Evolutionary conservation across 2,329 filamentous ascomycete genomes (phyloP).

Genomic region (Colletotrichum sp.): DNA sequence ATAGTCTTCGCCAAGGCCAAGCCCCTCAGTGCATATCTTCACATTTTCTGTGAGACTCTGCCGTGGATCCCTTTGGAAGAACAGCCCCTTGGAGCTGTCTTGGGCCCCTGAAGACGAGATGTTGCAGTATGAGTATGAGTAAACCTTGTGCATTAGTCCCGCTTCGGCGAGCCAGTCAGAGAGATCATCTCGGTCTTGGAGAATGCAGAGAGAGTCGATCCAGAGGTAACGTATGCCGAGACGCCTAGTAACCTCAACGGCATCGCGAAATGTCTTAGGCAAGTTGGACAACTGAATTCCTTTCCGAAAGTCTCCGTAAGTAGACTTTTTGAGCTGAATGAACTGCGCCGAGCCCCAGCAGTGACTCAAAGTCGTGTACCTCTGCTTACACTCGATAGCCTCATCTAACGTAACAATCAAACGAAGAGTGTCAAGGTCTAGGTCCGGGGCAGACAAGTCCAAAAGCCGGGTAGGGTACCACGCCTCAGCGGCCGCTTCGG

Average conservation of each 20-base stretch:
- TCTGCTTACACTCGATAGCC: fast-evolving
- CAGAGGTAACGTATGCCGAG: conserved; percentile 7
- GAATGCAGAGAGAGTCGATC: conserved; percentile 21
- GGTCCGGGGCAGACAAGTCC: neutral
- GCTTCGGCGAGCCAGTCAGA: conserved; percentile 24
- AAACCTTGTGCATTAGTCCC: conserved; percentile 21
- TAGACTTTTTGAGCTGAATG: neutral
- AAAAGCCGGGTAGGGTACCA: neutral
- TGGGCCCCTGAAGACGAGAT: neutral
- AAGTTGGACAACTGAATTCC: neutral
- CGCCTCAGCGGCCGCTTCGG: neutral
- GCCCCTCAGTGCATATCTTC: neutral
- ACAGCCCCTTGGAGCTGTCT: conserved; percentile 9
- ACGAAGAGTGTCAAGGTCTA: neutral
- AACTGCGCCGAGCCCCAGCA: conserved; percentile 5
- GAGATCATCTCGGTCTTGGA: conserved; percentile 15
- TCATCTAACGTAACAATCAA: neutral
- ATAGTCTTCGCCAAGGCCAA: neutral
- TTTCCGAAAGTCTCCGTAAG: neutral
- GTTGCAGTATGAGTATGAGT: conserved; percentile 23
- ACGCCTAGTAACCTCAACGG: neutral
- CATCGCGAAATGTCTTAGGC: conserved; percentile 7
- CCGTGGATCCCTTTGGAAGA: neutral
- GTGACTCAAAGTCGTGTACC: neutral
- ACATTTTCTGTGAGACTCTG: neutral